A percentile compares a stretch with the other conserved stretches of the same genome.
Evolutionary conservation across 2,329 filamentous ascomycete genomes (phyloP).

Genomic region (Scedosporium minutisporum): DNA sequence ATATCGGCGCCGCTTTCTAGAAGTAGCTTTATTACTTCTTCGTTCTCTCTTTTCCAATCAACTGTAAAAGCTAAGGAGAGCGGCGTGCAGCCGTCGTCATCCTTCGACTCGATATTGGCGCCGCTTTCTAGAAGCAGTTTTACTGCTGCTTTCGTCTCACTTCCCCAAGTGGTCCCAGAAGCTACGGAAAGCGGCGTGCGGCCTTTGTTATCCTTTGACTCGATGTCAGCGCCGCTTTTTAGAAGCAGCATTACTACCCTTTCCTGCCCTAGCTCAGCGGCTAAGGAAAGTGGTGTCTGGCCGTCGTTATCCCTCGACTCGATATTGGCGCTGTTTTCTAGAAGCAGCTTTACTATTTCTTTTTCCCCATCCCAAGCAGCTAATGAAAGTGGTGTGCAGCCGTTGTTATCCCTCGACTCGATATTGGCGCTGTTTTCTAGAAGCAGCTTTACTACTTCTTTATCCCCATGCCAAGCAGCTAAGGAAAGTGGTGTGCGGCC

Average conservation of each 20-base stretch:
- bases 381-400: neutral
- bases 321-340: neutral
- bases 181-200: neutral
- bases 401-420: neutral
- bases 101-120: neutral
- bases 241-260: neutral
- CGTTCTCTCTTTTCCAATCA: too few relatives aligned
- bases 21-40: neutral
- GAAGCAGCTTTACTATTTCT: neutral
- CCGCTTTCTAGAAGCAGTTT: neutral
- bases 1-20: neutral
- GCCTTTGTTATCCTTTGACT: neutral
- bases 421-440: neutral
- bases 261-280: neutral
- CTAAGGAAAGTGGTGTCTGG: neutral
- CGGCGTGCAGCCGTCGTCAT: neutral
- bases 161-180: too few relatives aligned
- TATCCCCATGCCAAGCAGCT: neutral
- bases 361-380: neutral
- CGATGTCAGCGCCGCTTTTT: neutral
- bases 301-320: neutral
- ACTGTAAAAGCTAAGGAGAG: too few relatives aligned
- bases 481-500: neutral
- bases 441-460: neutral
- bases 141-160: neutral